phyloP scores from a whole-genome alignment of 2,329 filamentous ascomycete genomes.

The Ophidiomyces ophidiicola region DNA sequence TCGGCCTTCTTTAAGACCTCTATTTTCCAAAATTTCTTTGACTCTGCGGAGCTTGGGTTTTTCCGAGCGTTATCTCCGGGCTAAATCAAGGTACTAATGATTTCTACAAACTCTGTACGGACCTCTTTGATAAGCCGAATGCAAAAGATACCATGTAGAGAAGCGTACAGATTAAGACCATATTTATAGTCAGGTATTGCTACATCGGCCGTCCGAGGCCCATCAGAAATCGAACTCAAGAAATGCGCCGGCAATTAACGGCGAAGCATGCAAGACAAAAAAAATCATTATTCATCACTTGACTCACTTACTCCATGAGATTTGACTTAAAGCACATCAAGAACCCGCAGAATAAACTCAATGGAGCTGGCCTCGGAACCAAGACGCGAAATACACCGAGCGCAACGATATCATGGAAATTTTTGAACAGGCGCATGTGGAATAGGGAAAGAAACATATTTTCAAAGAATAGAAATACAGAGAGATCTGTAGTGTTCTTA shows the following conservation, averaged over 20 bases:
- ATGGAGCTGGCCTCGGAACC: constrained; percentile 2
- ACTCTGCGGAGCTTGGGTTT: constrained; percentile 4
- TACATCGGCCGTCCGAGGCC: too few species aligned
- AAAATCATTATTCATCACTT: constrained; percentile 2
- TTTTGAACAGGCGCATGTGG: background rate
- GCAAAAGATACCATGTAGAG: too few species aligned
- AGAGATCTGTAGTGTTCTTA: constrained; percentile 1
- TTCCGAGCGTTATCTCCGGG: constrained; percentile 5
- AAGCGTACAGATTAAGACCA: too few species aligned
- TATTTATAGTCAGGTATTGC: too few species aligned
- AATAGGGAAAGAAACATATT: constrained; percentile 1
- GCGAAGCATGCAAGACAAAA: background rate
- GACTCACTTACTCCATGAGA: background rate
- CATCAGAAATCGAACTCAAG: too few species aligned
- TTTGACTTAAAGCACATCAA: background rate
- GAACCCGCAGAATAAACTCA: background rate
- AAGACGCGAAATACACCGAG: background rate
- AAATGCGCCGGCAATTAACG: too few species aligned
- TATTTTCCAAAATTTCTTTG: constrained; percentile 7
- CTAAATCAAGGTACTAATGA: background rate
- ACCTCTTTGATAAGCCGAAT: too few species aligned
- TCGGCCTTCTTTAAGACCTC: background rate
- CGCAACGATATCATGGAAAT: constrained; percentile 1
- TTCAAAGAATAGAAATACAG: constrained; percentile 9
- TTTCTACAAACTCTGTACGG: too few species aligned